Evolutionary conservation across 2,329 filamentous ascomycete genomes (phyloP), one percentile per base, ranked within the genome.

Genomic region (Colletotrichum sp.): DNA sequence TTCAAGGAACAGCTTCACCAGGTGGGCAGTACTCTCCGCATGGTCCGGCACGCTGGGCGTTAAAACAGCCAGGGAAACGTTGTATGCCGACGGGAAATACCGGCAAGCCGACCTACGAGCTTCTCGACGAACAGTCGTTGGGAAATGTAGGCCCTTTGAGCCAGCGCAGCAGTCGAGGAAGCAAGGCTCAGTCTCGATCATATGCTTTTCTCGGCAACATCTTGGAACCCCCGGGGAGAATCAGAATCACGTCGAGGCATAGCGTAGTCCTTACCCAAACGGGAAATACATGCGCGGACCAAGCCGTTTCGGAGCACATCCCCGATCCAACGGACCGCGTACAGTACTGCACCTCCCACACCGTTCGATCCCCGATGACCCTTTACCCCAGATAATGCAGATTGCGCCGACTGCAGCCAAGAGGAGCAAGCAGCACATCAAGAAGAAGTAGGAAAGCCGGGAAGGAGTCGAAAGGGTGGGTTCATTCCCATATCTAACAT

Each of bases 271-370:
- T 67, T 75, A 24, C 69, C 73, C 34, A 34, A 67, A 75, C 26
- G 63, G 71, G 74, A 59, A 76, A 70, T 57, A 21, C 71, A 74
- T 74, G 74, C 74, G 74, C 39, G 65, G 59, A 39, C 71, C 65
- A 70, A 64, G 48, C 71, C 48, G 71, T 76, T 75, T 76, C 74
- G 64, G 70, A 67, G 34, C 52, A 61, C 13, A 63, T 63, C 43
- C 63, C 69, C 63, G 63, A 73, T 36, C 28, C 69, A 55, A 57
- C 67, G 55, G 28, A 61, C 18, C 21, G 28, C 64, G 34, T 43
- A 52, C 34, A 36, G n/a, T 64, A n/a, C 28, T 32, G 68, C 68
- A 55, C 61, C 60, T 48, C 34, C 26, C 34, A 26, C 24, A 59
- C 30, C 30, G 13, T 63, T 52, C 39, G 36, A 68, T 24, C 32